Conservation (phyloP, 164 flowering plant species). For the Brasenia schreberi region DNA sequence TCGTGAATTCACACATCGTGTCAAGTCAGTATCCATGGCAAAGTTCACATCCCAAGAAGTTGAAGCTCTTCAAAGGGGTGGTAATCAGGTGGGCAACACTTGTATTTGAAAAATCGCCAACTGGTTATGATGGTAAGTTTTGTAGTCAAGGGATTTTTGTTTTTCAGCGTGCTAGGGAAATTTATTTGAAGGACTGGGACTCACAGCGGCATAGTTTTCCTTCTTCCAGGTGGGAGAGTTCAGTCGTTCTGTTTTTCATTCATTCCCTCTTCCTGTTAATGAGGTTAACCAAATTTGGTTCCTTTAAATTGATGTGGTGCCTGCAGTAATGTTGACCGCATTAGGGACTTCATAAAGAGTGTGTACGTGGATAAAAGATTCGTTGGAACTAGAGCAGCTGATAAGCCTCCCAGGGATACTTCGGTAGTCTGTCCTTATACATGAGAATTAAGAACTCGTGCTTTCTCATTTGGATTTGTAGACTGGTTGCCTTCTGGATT, state of each 20-base stretch:
- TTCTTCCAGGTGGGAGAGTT: constrained; percentile 43
- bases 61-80: constrained; percentile 91
- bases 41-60: constrained; percentile 93
- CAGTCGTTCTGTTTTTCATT: not conserved
- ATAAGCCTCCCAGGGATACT: constrained; percentile 64
- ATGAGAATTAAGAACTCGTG: no score
- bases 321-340: constrained; percentile 63
- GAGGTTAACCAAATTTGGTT: not conserved
- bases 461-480: no score
- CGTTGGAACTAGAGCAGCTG: constrained; percentile 46
- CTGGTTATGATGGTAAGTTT: not conserved
- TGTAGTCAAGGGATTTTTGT: not conserved
- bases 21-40: constrained; percentile 95
- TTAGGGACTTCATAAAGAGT: constrained; percentile 69
- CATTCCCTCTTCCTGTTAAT: not conserved
- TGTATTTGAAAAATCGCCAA: not conserved
- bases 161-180: constrained; percentile 81
- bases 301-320: constrained; percentile 3
- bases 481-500: no score
- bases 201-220: constrained; percentile 59
- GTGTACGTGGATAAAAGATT: constrained; percentile 66
- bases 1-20: constrained; percentile 98
- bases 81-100: constrained; percentile 30
- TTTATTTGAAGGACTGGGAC: constrained; percentile 78
- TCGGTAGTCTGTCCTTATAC: constrained; percentile 30